Conservation (phyloP, 108 stramenopile species). For the Pelagomonas calceolata region DNA sequence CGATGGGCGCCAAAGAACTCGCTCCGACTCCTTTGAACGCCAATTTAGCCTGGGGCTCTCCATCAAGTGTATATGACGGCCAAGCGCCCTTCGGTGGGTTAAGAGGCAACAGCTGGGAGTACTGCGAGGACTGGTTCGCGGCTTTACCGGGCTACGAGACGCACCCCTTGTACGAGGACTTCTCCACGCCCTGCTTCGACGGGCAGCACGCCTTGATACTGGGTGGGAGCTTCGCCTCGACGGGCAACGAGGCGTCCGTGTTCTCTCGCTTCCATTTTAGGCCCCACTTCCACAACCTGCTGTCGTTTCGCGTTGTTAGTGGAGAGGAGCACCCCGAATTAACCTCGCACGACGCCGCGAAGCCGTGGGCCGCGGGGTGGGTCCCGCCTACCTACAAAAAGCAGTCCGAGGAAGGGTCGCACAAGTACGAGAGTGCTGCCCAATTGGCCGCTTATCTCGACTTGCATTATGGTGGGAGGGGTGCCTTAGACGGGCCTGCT, state of each 20-base stretch:
- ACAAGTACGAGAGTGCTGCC: conserved; percentile 61
- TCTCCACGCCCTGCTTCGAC: conserved; percentile 88
- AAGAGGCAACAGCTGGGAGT: conserved; percentile 90
- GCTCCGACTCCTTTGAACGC: conserved; percentile 49
- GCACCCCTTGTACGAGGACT: conserved; percentile 78
- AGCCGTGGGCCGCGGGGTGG: conserved; percentile 16
- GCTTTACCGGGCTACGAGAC: conserved; percentile 73
- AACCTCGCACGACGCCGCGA: conserved; percentile 14
- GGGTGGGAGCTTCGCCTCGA: conserved; percentile 78
- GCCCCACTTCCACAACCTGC: conserved; percentile 85
- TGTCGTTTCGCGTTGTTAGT: conserved; percentile 72
- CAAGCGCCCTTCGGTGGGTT: conserved; percentile 51
- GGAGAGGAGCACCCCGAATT: neutral
- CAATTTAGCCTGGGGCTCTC: conserved; percentile 65
- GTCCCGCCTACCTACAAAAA: conserved; percentile 1
- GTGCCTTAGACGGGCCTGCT: conserved; percentile 29
- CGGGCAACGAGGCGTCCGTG: conserved; percentile 81
- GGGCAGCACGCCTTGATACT: conserved; percentile 85
- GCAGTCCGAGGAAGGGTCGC: conserved; percentile 13
- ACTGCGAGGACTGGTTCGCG: conserved; percentile 81
- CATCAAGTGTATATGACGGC: conserved; percentile 62
- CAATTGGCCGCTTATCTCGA: conserved; percentile 63
- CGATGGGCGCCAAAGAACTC: conserved; percentile 9
- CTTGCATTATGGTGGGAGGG: conserved; percentile 58
- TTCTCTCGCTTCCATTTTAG: conserved; percentile 88